phyloP scores from a whole-genome alignment of 305 asterid genomes.

The Fraxinus sp. region DNA sequence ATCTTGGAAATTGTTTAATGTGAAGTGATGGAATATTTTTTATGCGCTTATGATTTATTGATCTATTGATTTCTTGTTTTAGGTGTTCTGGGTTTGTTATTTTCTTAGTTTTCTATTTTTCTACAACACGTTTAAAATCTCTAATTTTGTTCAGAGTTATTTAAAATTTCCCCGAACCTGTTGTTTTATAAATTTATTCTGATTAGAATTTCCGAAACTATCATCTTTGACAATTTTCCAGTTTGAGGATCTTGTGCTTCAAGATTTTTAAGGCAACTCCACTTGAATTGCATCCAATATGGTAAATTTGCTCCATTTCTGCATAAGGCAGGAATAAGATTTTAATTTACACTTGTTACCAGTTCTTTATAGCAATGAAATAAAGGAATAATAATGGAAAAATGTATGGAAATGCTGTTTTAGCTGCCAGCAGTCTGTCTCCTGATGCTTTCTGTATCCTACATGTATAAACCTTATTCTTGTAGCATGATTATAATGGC shows the following conservation, averaged over 20 bases:
- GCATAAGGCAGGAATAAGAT: neutral
- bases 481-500: neutral
- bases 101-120: neutral
- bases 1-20: neutral
- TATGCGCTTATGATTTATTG: neutral
- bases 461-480: neutral
- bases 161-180: neutral
- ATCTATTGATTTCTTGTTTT: neutral
- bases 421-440: slow-evolving; percentile 5
- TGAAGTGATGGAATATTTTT: neutral
- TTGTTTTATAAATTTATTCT: neutral
- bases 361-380: neutral
- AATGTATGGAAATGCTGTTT: neutral
- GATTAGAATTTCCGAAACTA: slow-evolving; percentile 10
- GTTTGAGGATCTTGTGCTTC: neutral
- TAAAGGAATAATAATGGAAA: neutral
- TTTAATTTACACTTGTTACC: neutral
- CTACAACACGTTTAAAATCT: neutral
- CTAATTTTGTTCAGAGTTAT: neutral
- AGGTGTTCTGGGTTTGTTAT: slow-evolving; percentile 1
- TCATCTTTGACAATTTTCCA: neutral
- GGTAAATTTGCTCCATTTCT: neutral
- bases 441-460: neutral
- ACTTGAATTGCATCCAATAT: slow-evolving; percentile 3
- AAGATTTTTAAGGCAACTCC: neutral